Evolutionary conservation across 208 protist species (phyloP).

Genomic region (Trypanosoma brucei): DNA sequence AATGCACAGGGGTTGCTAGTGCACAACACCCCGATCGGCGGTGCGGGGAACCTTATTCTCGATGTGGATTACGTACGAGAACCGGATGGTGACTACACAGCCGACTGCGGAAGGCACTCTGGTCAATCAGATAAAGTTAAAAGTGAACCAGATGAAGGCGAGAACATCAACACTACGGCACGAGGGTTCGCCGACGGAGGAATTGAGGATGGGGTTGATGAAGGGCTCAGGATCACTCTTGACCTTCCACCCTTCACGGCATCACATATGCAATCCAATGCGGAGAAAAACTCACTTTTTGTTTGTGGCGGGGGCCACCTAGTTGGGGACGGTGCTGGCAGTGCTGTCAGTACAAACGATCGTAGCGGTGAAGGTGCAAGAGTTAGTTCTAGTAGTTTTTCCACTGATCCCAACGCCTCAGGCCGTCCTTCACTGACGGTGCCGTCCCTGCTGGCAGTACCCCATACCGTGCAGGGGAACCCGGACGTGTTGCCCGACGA

Average conservation of each 20-base stretch:
- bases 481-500: too few species aligned
- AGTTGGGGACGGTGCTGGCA: not conserved
- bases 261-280: not conserved
- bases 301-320: not conserved
- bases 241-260: not conserved
- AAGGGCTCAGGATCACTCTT: not conserved
- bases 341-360: too few species aligned
- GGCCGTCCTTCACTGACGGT: too few species aligned
- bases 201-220: not conserved
- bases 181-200: not conserved
- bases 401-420: too few species aligned
- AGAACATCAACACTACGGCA: not conserved
- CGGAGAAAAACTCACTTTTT: not conserved
- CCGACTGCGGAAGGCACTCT: constrained; percentile 6
- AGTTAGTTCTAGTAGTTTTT: too few species aligned
- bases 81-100: constrained; percentile 19
- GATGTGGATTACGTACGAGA: constrained; percentile 76
- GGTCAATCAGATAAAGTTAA: constrained; percentile 1
- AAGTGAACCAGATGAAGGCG: not conserved
- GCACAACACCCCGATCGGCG: constrained; percentile 80
- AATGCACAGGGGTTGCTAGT: constrained; percentile 83
- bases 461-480: too few species aligned
- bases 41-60: constrained; percentile 78
- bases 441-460: too few species aligned
- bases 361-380: too few species aligned